Evolutionary conservation across 306 rosid species (phyloP).

Genomic region (Pachyrhizus erosus): DNA sequence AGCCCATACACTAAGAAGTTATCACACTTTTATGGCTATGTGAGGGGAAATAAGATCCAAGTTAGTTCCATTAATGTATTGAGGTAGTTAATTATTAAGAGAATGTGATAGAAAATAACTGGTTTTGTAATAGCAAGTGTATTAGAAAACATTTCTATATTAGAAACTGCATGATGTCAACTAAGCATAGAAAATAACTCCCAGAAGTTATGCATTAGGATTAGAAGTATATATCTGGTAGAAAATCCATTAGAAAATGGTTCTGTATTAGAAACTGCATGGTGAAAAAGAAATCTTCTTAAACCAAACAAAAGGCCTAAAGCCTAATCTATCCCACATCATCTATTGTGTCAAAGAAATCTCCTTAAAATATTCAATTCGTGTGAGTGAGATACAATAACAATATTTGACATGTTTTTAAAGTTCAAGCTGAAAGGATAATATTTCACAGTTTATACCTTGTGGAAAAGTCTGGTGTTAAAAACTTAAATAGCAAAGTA

Average conservation of each 20-base stretch:
- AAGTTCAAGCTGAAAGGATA: too few species aligned
- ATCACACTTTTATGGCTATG: slow-evolving; percentile 27
- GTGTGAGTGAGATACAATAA: too few species aligned
- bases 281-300: not conserved
- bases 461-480: slow-evolving; percentile 13
- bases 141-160: not conserved
- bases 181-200: not conserved
- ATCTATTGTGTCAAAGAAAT: too few species aligned
- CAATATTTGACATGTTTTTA: too few species aligned
- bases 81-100: not conserved
- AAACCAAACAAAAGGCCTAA: too few species aligned
- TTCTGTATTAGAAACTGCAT: not conserved
- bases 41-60: not conserved
- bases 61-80: not conserved
- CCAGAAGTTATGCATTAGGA: not conserved
- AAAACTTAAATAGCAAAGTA: not conserved
- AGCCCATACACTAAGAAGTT: not conserved
- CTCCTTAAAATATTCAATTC: too few species aligned
- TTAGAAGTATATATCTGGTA: not conserved
- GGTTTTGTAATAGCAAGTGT: not conserved
- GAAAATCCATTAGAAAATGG: not conserved
- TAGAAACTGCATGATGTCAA: not conserved
- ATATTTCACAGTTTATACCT: not conserved
- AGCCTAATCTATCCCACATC: too few species aligned
- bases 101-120: not conserved